Base-by-base conservation (phyloP, 306 rosid genomes). In the Trichosanthes truncata region DNA sequence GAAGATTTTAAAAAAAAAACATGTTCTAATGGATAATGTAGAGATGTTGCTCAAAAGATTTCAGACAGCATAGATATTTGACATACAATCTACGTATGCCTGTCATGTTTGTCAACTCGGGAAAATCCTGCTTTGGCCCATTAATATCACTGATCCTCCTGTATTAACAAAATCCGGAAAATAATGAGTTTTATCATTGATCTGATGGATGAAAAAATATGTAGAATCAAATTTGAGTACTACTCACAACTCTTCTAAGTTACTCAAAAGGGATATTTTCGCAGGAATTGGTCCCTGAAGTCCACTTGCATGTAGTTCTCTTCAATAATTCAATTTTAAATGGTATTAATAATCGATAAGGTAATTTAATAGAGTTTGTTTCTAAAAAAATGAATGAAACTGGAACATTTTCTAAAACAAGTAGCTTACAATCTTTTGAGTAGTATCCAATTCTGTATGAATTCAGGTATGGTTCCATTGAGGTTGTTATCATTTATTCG, bases 271-370 rank as follows among this genome's bases (percentile, higher is more conserved):
- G 66, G 93, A 90, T 78, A 94, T 84, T 23, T 82, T 85, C 68
- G 88, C 80, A 6, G 97, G 96, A 81, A 91, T 90, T 62, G 95
- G 93, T 79, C 98, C 98, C 79, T 84, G 86, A 80, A 94, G 89
- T 89, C 98, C 98, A 86, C 95, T 92, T 40, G 86, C 97, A 83
- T 85, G 91, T 84, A 94, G 86, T 79, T 92, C 92, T 87, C 98
- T 94, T 49, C 85, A 87, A 51, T 75, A 36, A 85, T 68, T 77
- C 55, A 81, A 68, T 77, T 79, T 82, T 84, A 79, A 85, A 87
- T 46, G 23, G 15, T 41, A 7, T 76, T 55, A 79, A 46, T 9
- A 46, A 49, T 60, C 25, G 78, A 53, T 48, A 68, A 53, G 45
- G 57, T 23, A 43, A 52, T 25, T 52, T 25, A 73, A 48, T 46